These are phyloP conservation scores for Hypoxylon lienhwacheense DNA, from an alignment of 495 filamentous ascomycete species.

Conservation along the genomic window DNA sequence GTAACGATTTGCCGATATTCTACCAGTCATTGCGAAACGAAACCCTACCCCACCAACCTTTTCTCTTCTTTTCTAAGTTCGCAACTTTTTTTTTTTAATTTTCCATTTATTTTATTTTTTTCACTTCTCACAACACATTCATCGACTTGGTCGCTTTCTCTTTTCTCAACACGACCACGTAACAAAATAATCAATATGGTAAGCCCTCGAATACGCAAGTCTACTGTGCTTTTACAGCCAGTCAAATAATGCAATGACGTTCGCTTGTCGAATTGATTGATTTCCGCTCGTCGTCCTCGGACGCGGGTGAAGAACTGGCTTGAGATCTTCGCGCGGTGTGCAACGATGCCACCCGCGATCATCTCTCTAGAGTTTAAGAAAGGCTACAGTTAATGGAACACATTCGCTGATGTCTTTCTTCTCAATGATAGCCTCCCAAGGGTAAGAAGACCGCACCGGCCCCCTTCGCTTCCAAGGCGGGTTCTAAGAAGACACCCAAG, in stretches of 20 bases:
- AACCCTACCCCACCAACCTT: conserved; percentile 35
- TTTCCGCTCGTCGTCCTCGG: conserved; percentile 55
- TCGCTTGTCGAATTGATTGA: conserved; percentile 49
- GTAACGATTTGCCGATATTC: conserved; percentile 27
- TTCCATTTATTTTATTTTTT: conserved; percentile 24
- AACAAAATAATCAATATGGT: conserved; percentile 48
- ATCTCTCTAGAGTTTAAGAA: conserved; percentile 91
- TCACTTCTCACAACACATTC: conserved; percentile 27
- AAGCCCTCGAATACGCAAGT: conserved; percentile 42
- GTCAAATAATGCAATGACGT: conserved; percentile 30
- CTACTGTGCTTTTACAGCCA: conserved; percentile 29
- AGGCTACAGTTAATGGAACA: conserved; percentile 76
- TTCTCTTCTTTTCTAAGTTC: conserved; percentile 4
- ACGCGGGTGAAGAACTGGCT: conserved; percentile 78
- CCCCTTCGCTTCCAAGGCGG: conserved; percentile 96
- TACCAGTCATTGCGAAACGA: conserved; percentile 18
- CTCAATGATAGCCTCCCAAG: conserved; percentile 99
- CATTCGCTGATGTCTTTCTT: conserved; percentile 94
- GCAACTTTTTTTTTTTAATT: conserved; percentile 27
- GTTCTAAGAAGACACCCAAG: conserved; percentile 94
- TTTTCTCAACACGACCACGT: conserved; percentile 30
- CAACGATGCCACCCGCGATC: conserved; percentile 62
- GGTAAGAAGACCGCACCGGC: conserved; percentile 95
- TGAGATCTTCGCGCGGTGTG: conserved; percentile 61
- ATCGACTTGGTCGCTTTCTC: conserved; percentile 27